Percentiles rank a stretch among this genome's conserved stretches.
Evolutionary conservation across 148 eudicot genomes (phyloP).

Genomic region (Fallopia convolvulus): DNA sequence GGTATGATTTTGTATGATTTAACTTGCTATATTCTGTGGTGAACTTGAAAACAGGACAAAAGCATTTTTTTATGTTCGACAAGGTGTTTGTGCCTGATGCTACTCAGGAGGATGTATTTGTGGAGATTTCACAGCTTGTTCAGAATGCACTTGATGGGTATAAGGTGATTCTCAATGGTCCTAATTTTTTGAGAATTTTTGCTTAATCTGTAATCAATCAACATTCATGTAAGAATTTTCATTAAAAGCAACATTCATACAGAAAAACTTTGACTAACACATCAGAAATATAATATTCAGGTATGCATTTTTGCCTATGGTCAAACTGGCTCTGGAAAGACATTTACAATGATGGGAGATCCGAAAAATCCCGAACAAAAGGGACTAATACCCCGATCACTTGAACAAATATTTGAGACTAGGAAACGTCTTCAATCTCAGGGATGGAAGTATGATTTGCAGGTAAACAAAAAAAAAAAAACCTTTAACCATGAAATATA

Average conservation of each 20-base stretch:
- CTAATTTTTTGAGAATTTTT: neutral
- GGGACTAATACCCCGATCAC: slow-evolving; percentile 89
- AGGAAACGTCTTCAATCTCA: slow-evolving; percentile 65
- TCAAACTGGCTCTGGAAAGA: slow-evolving; percentile 98
- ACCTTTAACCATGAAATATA: neutral
- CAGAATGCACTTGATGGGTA: slow-evolving; percentile 99
- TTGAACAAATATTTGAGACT: slow-evolving; percentile 87
- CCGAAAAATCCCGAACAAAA: slow-evolving; percentile 62
- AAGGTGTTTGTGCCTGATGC: slow-evolving; percentile 86
- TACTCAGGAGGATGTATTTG: slow-evolving; percentile 82
- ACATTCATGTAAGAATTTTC: neutral
- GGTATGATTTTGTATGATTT: slow-evolving; percentile 57
- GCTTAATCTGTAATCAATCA: neutral
- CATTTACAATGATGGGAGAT: slow-evolving; percentile 96
- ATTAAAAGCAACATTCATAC: neutral
- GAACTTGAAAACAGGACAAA: slow-evolving; percentile 50
- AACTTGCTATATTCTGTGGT: neutral
- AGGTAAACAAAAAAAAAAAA: slow-evolving; percentile 34
- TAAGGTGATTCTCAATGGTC: slow-evolving; percentile 44
- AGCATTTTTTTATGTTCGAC: slow-evolving; percentile 75
- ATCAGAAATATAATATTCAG: slow-evolving; percentile 20
- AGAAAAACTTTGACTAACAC: neutral
- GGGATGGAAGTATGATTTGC: slow-evolving; percentile 98
- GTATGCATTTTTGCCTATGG: slow-evolving; percentile 98
- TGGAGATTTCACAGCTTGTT: slow-evolving; percentile 97